phyloP scores from a whole-genome alignment of 176 grass and related monocot species.

The Saccharum spontaneum region DNA sequence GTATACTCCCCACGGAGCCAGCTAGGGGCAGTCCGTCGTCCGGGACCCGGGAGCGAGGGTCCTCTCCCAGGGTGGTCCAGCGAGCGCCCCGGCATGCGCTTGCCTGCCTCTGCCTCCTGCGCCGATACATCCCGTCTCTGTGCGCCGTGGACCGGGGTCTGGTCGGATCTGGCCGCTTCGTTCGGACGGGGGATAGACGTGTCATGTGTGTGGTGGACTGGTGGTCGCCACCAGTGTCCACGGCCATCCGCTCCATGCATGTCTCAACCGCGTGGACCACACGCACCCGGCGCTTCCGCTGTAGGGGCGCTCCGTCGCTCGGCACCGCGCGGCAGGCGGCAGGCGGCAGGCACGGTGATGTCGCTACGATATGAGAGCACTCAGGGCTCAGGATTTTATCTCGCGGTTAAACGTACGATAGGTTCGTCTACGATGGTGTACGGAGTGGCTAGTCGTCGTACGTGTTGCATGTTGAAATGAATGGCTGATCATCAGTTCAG shows the following conservation, averaged over 20 bases:
- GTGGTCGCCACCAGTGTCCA: background rate
- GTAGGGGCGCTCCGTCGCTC: background rate
- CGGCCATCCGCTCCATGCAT: background rate
- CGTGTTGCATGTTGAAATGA: background rate
- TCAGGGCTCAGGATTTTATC: background rate
- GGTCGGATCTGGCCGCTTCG: conserved; percentile 55
- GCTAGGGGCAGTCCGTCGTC: background rate
- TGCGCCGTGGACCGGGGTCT: conserved; percentile 62
- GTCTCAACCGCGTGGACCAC: conserved; percentile 11
- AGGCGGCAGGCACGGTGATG: background rate
- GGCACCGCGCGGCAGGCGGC: too few species aligned
- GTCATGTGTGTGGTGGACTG: background rate
- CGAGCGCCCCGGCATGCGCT: conserved; percentile 1
- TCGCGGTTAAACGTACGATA: background rate
- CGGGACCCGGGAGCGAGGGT: background rate
- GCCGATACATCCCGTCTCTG: conserved; percentile 39
- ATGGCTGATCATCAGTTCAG: background rate
- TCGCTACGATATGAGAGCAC: background rate
- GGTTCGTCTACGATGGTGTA: background rate
- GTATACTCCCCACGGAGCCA: background rate
- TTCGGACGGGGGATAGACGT: background rate
- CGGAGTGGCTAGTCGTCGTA: background rate
- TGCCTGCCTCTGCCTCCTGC: conserved; percentile 33
- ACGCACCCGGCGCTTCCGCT: background rate
- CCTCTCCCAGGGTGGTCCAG: conserved; percentile 17